phyloP scores from a whole-genome alignment of 2,329 filamentous ascomycete species.

The Hirsutella thompsonii region DNA sequence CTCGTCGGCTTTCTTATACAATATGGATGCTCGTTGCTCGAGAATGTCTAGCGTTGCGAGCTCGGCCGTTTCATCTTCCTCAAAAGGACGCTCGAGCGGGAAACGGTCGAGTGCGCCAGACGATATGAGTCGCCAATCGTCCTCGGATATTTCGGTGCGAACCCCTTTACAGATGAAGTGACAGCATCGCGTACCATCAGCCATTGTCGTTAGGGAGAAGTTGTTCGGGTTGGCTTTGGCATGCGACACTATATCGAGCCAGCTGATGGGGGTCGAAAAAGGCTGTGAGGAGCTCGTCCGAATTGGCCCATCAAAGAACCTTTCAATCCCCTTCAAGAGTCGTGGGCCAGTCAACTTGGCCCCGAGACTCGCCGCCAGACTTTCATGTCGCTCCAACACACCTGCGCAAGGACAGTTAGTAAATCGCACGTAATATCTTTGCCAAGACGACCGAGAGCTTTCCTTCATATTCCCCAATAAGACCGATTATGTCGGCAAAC shows the following conservation, averaged over 20 bases:
- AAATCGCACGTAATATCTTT: conserved; percentile 2
- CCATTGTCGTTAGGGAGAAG: conserved; percentile 57
- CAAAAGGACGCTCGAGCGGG: conserved; percentile 66
- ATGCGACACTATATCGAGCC: conserved; percentile 79
- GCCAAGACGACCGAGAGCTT: conserved; percentile 4
- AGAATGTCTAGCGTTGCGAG: conserved; percentile 73
- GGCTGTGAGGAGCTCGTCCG: conserved; percentile 39
- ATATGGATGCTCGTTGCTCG: conserved; percentile 61
- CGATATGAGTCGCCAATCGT: conserved; percentile 74
- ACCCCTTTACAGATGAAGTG: conserved; percentile 73
- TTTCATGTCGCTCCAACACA: conserved; percentile 74
- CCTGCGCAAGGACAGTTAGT: conserved; percentile 27
- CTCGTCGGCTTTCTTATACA: conserved; percentile 74
- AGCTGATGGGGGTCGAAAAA: conserved; percentile 46
- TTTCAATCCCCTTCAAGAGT: conserved; percentile 73
- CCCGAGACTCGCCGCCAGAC: conserved; percentile 72
- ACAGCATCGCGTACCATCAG: conserved; percentile 59
- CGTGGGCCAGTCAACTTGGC: conserved; percentile 73
- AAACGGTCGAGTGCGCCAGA: conserved; percentile 70
- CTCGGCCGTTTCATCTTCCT: conserved; percentile 79
- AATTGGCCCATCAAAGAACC: conserved; percentile 73
- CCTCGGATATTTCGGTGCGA: conserved; percentile 74
- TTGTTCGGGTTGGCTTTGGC: conserved; percentile 68
- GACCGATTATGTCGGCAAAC: conserved; percentile 57
- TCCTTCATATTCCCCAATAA: conserved; percentile 70